Percentiles rank a stretch among this genome's conserved stretches.
Evolutionary conservation across 1,139 yeast species (phyloP).

Genomic region (Debaryomyces fabryi): DNA sequence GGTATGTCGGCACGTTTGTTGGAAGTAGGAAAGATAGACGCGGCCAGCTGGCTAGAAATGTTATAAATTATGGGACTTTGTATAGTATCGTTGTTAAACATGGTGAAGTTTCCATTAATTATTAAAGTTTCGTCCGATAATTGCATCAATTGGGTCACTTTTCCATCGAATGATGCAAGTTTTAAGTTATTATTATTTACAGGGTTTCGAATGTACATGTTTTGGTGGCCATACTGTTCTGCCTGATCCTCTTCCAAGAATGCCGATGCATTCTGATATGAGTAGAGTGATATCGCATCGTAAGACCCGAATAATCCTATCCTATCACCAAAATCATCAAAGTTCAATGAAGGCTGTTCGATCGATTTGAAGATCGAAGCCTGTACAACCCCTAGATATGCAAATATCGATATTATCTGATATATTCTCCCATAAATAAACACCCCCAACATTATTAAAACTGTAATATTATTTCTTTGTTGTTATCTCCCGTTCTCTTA

Average conservation of each 20-base stretch:
- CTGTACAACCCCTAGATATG: neutral
- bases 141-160: conserved; percentile 30
- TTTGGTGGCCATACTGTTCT: conserved; percentile 15
- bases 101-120: conserved; percentile 47
- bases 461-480: neutral
- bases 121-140: conserved; percentile 36
- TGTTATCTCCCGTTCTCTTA: neutral
- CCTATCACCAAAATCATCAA: conserved; percentile 36
- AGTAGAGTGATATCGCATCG: conserved; percentile 60
- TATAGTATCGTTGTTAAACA: conserved; percentile 37
- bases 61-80: conserved; percentile 61
- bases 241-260: conserved; percentile 16
- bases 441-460: neutral
- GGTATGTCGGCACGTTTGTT: conserved; percentile 26
- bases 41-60: conserved; percentile 44
- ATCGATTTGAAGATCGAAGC: conserved; percentile 16
- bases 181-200: conserved; percentile 31
- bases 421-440: neutral
- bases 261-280: conserved; percentile 51
- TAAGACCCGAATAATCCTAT: conserved; percentile 69
- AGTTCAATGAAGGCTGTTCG: conserved; percentile 36
- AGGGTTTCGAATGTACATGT: conserved; percentile 35
- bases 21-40: conserved; percentile 34
- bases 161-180: conserved; percentile 39
- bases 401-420: neutral